Conservation (phyloP, 495 filamentous ascomycete species). For the Lasiosphaeria hispida region DNA sequence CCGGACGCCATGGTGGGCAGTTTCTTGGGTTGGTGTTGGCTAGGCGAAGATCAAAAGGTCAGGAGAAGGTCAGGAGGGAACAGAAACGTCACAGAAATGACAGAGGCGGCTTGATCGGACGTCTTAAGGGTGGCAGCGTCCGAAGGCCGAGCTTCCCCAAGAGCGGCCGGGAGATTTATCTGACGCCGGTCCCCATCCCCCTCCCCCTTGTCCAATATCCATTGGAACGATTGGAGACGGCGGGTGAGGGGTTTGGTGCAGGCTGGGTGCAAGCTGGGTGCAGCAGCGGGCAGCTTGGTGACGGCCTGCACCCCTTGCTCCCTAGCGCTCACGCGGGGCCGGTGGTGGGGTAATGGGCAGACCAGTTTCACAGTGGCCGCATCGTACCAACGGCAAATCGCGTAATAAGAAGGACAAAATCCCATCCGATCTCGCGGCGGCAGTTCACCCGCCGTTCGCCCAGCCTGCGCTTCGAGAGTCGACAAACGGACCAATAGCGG, state of each 20-base stretch:
- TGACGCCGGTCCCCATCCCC: conserved; percentile 1
- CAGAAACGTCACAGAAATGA: neutral
- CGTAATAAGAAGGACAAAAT: neutral
- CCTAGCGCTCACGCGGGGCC: neutral
- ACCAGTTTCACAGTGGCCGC: neutral
- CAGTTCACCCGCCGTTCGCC: neutral
- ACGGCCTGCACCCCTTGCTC: too few relatives aligned
- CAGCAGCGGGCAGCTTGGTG: neutral
- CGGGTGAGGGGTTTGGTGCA: neutral
- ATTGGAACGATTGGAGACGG: neutral
- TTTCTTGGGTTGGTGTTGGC: neutral
- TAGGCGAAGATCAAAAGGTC: neutral
- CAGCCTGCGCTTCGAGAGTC: neutral
- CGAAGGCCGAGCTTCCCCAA: conserved; percentile 7
- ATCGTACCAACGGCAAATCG: conserved; percentile 2
- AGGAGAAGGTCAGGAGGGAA: neutral
- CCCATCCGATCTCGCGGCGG: neutral
- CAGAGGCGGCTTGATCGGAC: neutral
- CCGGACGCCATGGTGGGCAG: conserved; percentile 26
- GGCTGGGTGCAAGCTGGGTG: neutral
- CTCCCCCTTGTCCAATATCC: neutral
- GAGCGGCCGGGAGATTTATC: conserved; percentile 14
- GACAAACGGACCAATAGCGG: conserved; percentile 12
- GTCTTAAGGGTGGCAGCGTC: neutral
- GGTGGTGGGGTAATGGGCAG: conserved; percentile 6